Percentiles rank a stretch among this genome's conserved stretches.
Conservation (phyloP, 768 basidiomycete species). For the Filobasidium wieringae region DNA sequence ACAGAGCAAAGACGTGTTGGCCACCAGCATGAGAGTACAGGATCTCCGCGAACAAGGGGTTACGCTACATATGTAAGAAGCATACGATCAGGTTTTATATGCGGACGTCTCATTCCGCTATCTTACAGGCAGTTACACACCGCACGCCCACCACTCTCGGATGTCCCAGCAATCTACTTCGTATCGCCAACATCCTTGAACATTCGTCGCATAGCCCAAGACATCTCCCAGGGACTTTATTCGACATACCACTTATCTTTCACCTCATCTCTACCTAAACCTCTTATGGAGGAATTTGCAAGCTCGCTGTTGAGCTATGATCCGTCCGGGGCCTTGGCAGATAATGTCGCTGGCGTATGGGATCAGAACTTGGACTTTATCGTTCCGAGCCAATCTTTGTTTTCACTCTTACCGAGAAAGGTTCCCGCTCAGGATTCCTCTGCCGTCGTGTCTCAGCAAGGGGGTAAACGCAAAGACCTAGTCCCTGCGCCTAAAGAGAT, state of each 20-base stretch:
- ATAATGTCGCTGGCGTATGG: slow-evolving; percentile 51
- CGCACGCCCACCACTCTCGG: slow-evolving; percentile 70
- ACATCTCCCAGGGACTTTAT: slow-evolving; percentile 77
- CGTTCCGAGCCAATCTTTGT: slow-evolving; percentile 78
- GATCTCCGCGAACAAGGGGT: slow-evolving; percentile 94
- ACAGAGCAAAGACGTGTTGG: slow-evolving; percentile 87
- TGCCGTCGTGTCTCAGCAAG: slow-evolving; percentile 1
- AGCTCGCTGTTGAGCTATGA: slow-evolving; percentile 62
- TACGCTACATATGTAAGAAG: slow-evolving; percentile 85
- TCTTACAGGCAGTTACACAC: slow-evolving; percentile 78
- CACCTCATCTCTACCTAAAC: slow-evolving; percentile 76
- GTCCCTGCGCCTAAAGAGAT: slow-evolving; percentile 25
- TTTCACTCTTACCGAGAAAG: slow-evolving; percentile 61
- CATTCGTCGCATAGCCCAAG: slow-evolving; percentile 71
- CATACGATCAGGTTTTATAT: neutral
- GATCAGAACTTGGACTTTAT: slow-evolving; percentile 98
- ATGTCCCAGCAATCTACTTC: slow-evolving; percentile 96
- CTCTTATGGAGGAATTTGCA: slow-evolving; percentile 86
- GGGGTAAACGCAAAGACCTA: neutral
- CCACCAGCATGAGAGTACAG: slow-evolving; percentile 87
- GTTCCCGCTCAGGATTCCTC: slow-evolving; percentile 20
- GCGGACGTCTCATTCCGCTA: neutral
- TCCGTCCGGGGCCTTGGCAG: slow-evolving; percentile 21
- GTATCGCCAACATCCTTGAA: slow-evolving; percentile 80
- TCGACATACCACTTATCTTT: slow-evolving; percentile 92